Percentiles rank a stretch among this genome's conserved stretches.
These are phyloP conservation scores for Microdochium nivale DNA, from an alignment of 2,329 filamentous ascomycete genomes.

Conservation along the genomic window DNA sequence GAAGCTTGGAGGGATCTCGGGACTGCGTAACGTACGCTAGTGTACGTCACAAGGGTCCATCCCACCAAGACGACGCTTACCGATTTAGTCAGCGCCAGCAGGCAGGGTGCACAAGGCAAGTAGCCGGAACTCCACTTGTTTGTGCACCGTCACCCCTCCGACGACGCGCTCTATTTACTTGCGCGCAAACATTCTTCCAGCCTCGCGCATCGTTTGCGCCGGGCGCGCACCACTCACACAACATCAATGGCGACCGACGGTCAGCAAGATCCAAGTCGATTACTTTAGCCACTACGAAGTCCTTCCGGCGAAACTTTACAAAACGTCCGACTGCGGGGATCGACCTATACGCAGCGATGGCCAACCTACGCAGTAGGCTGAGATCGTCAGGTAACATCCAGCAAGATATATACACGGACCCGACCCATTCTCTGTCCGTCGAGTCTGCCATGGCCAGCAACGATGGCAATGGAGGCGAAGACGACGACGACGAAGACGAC, in stretches of 20 bases:
- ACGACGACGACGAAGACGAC: not conserved
- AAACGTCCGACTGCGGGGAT: not conserved
- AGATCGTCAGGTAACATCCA: not conserved
- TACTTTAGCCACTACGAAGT: not conserved
- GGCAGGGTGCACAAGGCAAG: no score
- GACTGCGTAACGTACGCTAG: slow-evolving; percentile 1
- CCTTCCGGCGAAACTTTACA: not conserved
- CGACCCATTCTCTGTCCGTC: not conserved
- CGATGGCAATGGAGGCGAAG: not conserved
- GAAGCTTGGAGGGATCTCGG: no score
- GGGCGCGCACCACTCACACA: no score
- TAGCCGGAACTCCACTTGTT: no score
- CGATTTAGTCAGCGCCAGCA: no score
- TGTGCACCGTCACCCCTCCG: not conserved
- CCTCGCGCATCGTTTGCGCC: no score
- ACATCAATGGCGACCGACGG: no score
- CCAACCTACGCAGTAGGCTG: not conserved
- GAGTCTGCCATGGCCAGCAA: not conserved
- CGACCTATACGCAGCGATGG: not conserved
- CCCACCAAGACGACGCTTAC: no score
- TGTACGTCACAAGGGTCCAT: not conserved
- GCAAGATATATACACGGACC: not conserved
- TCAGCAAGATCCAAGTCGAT: no score
- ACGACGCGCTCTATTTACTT: not conserved
- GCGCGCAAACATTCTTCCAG: not conserved